Base-by-base conservation (phyloP, 768 basidiomycete species). In the Boletus subparvulus region DNA sequence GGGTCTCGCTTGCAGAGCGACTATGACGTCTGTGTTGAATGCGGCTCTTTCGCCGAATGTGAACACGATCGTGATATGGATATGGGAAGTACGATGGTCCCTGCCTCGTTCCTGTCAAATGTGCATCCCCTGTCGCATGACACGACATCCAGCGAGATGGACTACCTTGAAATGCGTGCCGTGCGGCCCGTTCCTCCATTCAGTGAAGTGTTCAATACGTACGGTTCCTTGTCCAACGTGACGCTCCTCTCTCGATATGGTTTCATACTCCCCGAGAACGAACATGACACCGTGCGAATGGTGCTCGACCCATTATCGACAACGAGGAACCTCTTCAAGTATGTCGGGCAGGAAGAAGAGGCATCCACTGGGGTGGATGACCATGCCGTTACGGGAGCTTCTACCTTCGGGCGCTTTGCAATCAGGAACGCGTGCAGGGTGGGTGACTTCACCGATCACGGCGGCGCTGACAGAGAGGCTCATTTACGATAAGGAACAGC, bases 201-300 rank as follows among this genome's bases (percentile, higher is more conserved):
- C 40, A 73, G 75, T 11, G 84, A 92, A 55, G 75, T 90, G 21
- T 92, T 84, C 77, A 93, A 93, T 69, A 87, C 87, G 1, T 93
- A 92, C 65, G 85, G 86, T n/a, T 71, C 74, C 4, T 73, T 91
- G 37, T 74, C 76, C 17, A 92, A 91, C 65, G 82, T 88, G 2
- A 73, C 84, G 62, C 78, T 92, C 14, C 74, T 91, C 49, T 76
- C 74, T 16, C 83, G 80, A 59, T 92, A 92, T 68, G 90, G 90
- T 0, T 92, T 92, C 65, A 67, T 77, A 28, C 77, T 92, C n/a
- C 85, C 90, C 45, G 83, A 77, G 24, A 91, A 91, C 67, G 87
- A 86, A 47, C 76, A 82, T 58, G 88, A 91, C 63, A 65, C 73
- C n/a, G 63, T 88, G 24, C 73, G 58, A 24, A 52, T 75, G 67